Conservation (phyloP, 106 monocot genomes). For the Apostasia ramifera region DNA sequence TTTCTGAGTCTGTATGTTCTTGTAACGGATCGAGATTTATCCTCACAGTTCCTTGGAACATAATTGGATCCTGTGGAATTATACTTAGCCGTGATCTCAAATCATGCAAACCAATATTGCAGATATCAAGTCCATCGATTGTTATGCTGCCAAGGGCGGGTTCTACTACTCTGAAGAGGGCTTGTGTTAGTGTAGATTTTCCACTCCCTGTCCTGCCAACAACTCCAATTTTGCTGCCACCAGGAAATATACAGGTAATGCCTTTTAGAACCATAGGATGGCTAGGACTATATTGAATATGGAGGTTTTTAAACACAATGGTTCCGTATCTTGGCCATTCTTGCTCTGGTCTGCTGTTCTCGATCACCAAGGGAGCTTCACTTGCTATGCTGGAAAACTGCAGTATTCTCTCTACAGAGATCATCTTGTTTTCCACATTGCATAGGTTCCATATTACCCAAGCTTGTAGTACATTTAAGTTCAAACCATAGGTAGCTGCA, state of each 20-base stretch:
- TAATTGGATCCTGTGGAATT: constrained; percentile 89
- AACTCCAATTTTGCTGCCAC: constrained; percentile 64
- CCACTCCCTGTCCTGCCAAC: constrained; percentile 94
- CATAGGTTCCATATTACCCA: constrained; percentile 89
- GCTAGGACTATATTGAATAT: constrained; percentile 41
- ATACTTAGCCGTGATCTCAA: constrained; percentile 73
- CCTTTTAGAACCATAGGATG: constrained; percentile 71
- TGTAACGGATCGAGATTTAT: constrained; percentile 76
- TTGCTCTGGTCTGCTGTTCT: constrained; percentile 38
- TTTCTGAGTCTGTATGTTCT: constrained; percentile 58
- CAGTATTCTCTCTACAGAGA: constrained; percentile 89
- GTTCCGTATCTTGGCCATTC: constrained; percentile 62
- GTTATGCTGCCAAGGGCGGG: constrained; percentile 64
- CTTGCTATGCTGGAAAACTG: constrained; percentile 56
- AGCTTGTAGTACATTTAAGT: constrained; percentile 66
- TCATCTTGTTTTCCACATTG: constrained; percentile 94
- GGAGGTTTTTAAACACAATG: constrained; percentile 48
- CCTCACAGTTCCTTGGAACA: constrained; percentile 81
- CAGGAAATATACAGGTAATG: constrained; percentile 70
- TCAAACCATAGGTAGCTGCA: constrained; percentile 78
- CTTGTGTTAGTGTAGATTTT: constrained; percentile 90
- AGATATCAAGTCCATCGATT: constrained; percentile 67
- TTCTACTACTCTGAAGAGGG: constrained; percentile 79
- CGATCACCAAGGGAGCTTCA: constrained; percentile 54
- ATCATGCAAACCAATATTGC: constrained; percentile 66